A percentile compares a stretch with the other conserved stretches of the same genome.
Conservation (phyloP, 768 basidiomycete species). For the Hygrocybe coccinea region DNA sequence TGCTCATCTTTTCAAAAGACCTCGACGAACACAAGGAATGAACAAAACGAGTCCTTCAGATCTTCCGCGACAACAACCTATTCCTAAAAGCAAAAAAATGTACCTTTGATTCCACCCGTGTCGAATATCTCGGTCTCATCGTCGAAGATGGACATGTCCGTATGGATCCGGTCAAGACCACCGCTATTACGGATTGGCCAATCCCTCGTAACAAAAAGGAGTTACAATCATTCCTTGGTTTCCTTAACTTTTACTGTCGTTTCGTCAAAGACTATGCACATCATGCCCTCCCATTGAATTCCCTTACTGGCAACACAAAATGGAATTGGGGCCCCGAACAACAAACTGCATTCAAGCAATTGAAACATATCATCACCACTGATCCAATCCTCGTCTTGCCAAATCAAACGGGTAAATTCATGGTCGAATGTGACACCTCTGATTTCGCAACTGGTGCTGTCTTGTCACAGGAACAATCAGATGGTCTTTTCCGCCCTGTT, state of each 20-base stretch:
- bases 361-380: slow-evolving; percentile 20
- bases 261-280: slow-evolving; percentile 33
- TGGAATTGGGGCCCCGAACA: slow-evolving; percentile 16
- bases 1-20: slow-evolving; percentile 30
- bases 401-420: too few relatives aligned
- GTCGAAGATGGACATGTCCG: slow-evolving; percentile 7
- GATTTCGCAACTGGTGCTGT: slow-evolving; percentile 28
- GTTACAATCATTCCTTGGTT: slow-evolving; percentile 33
- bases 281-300: slow-evolving; percentile 18
- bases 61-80: slow-evolving; percentile 28
- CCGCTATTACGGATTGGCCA: slow-evolving; percentile 28
- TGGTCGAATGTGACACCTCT: slow-evolving; percentile 19
- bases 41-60: slow-evolving; percentile 21
- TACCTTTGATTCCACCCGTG: slow-evolving; percentile 15
- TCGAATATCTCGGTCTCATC: slow-evolving; percentile 29
- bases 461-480: slow-evolving; percentile 21
- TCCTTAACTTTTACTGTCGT: slow-evolving; percentile 35
- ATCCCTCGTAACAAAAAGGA: slow-evolving; percentile 18
- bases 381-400: background rate
- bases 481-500: slow-evolving; percentile 32
- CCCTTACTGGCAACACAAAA: slow-evolving; percentile 22
- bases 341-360: slow-evolving; percentile 20
- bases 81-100: slow-evolving; percentile 38
- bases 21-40: slow-evolving; percentile 13
- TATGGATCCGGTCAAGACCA: slow-evolving; percentile 34